Evolutionary conservation across 1,139 yeast genomes (phyloP), one percentile per base, ranked within the genome.

Genomic region (Pichia sp.): DNA sequence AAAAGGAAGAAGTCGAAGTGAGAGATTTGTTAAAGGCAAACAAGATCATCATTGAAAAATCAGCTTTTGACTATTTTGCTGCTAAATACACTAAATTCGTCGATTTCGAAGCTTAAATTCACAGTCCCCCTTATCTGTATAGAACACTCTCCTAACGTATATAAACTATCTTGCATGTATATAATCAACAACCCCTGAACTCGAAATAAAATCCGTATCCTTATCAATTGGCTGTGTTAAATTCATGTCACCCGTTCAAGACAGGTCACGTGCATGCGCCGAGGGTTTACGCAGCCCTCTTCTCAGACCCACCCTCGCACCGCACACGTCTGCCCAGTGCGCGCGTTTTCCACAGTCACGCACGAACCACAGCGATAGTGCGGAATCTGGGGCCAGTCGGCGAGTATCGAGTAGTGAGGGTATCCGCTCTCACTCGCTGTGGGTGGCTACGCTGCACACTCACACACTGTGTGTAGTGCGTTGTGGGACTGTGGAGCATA

Each of bases 11-110:
- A 21, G 80, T 89, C 35, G 88, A 86, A 63, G 94, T 91, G 34
- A 81, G 93, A 67, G 96, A 90, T 62, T 63, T 91, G 48, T 77
- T 91, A 55, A 85, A 82, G 68, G 94, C 97, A 27, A 79, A 85
- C 60, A 77, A 88, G 53, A 72, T 91, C 51, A 79, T 81, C 58
- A 79, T 90, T 54, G 97, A 90, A 67, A 72, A 79, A 58, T 72
- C 73, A 21, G 94, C 96, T 3, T 76, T 91, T 60, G 79, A 81
- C 62, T 84, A 67, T 44, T 60, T 72, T 46, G 73, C 70, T 17
- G 45, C 51, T 20, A 58, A 55, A 44, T 60, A 54, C 39, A 56
- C 60, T 3, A 55, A 50, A 35, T 46, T 37, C 32, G 47, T 47
- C 14, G 45, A 46, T 15, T 40, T 47, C 11, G 38, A 44, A 12